phyloP scores from a whole-genome alignment of 139 green algal species.

The Medakamo hakoo region DNA sequence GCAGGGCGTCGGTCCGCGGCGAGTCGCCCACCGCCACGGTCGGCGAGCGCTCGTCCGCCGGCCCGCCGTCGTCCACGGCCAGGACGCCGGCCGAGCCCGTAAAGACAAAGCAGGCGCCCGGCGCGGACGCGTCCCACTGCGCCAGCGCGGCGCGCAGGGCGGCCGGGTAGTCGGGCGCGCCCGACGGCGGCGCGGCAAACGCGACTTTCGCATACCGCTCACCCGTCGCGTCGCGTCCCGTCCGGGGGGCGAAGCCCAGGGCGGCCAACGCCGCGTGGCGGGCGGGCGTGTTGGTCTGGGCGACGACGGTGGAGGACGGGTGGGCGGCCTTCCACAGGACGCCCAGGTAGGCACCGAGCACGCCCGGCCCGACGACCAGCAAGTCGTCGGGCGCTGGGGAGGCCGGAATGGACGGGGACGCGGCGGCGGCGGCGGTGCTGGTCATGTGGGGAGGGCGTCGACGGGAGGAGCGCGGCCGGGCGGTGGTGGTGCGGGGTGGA shows the following conservation, averaged over 20 bases:
- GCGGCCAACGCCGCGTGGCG: constrained; percentile 60
- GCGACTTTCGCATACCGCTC: constrained; percentile 62
- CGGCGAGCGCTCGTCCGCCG: constrained; percentile 37
- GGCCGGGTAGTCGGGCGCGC: constrained; percentile 64
- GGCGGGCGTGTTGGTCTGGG: constrained; percentile 72
- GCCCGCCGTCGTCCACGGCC: constrained; percentile 40
- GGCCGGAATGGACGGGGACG: not conserved
- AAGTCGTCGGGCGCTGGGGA: constrained; percentile 21
- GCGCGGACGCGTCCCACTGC: constrained; percentile 54
- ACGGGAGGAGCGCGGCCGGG: not conserved
- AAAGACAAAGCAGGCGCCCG: constrained; percentile 76
- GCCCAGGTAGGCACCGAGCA: constrained; percentile 62
- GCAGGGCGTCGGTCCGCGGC: constrained; percentile 52
- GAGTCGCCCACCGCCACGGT: constrained; percentile 35
- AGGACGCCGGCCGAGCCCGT: constrained; percentile 74
- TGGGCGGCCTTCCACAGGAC: constrained; percentile 57
- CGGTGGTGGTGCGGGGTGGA: too few relatives aligned
- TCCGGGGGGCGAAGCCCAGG: constrained; percentile 46
- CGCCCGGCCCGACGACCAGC: constrained; percentile 72
- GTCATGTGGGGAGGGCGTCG: not conserved
- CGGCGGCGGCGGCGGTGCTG: too few relatives aligned
- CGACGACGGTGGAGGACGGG: constrained; percentile 46
- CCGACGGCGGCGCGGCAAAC: constrained; percentile 79
- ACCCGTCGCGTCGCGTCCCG: constrained; percentile 18
- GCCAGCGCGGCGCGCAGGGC: constrained; percentile 46